Evolutionary conservation across 2,329 filamentous ascomycete species (phyloP).

Genomic region (Sporothrix variecibatus): DNA sequence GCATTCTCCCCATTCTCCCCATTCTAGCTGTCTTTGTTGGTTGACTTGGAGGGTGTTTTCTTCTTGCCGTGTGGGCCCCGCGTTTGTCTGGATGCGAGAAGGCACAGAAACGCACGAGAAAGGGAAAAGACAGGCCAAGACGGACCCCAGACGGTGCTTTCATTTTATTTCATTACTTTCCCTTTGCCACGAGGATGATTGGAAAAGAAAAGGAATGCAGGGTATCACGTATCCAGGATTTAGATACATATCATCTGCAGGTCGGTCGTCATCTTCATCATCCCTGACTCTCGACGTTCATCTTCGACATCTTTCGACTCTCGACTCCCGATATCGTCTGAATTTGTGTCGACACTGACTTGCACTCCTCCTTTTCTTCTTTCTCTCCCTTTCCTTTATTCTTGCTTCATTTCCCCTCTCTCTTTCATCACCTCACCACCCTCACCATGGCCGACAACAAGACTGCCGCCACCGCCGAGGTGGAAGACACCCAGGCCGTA

Average conservation of each 20-base stretch:
- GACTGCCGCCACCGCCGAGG: background rate
- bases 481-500: background rate
- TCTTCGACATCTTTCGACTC: background rate
- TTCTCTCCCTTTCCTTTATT: background rate
- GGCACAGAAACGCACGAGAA: background rate
- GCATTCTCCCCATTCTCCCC: background rate
- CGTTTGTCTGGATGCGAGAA: background rate
- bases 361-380: background rate
- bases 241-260: background rate
- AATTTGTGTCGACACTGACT: background rate
- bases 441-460: background rate
- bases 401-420: background rate
- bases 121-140: background rate
- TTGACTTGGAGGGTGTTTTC: no score
- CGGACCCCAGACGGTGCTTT: slow-evolving; percentile 7
- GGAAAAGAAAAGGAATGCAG: no score
- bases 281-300: background rate
- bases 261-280: background rate
- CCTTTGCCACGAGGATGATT: background rate
- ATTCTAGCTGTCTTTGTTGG: background rate
- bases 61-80: background rate
- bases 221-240: background rate
- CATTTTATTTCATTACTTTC: background rate
- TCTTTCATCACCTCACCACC: background rate
- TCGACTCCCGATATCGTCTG: background rate